phyloP scores from a whole-genome alignment of 2,329 filamentous ascomycete genomes.

The Proliferodiscus dingleyae region DNA sequence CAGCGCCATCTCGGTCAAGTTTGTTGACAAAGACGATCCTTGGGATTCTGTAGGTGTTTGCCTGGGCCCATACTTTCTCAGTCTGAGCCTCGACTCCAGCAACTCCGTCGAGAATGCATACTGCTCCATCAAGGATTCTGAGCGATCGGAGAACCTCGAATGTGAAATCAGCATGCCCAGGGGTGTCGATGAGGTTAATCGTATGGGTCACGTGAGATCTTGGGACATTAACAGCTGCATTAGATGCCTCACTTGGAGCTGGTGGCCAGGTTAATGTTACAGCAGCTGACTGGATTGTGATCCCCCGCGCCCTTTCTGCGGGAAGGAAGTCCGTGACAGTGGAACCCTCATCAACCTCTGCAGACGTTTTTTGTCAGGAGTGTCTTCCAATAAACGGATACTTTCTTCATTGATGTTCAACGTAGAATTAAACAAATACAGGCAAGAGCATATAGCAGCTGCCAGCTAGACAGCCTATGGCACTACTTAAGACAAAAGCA shows the following conservation, averaged over 20 bases:
- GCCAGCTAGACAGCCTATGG: too few relatives aligned
- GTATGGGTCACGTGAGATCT: conserved; percentile 56
- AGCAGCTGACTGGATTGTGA: conserved; percentile 95
- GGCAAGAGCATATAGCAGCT: too few relatives aligned
- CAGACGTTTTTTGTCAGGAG: conserved; percentile 1
- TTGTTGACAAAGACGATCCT: conserved; percentile 81
- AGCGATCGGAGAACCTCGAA: conserved; percentile 93
- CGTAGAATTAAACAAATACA: neutral
- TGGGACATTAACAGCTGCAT: conserved; percentile 37
- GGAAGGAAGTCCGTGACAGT: conserved; percentile 97
- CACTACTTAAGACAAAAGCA: too few relatives aligned
- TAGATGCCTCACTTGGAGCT: conserved; percentile 21
- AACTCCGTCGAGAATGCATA: conserved; percentile 90
- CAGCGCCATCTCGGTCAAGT: conserved; percentile 74
- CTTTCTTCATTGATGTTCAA: neutral
- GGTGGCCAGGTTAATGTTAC: conserved; percentile 94
- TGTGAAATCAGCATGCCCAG: conserved; percentile 94
- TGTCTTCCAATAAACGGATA: neutral
- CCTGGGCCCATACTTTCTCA: conserved; percentile 91
- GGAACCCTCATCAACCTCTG: conserved; percentile 91
- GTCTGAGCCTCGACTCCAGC: conserved; percentile 96
- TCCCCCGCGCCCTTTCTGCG: conserved; percentile 84
- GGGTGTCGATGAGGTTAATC: conserved; percentile 92
- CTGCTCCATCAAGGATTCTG: conserved; percentile 79
- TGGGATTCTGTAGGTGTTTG: conserved; percentile 79